A percentile compares a stretch with the other conserved stretches of the same genome.
Conservation (phyloP, 305 asterid genomes). For the Fraxinus velutina region DNA sequence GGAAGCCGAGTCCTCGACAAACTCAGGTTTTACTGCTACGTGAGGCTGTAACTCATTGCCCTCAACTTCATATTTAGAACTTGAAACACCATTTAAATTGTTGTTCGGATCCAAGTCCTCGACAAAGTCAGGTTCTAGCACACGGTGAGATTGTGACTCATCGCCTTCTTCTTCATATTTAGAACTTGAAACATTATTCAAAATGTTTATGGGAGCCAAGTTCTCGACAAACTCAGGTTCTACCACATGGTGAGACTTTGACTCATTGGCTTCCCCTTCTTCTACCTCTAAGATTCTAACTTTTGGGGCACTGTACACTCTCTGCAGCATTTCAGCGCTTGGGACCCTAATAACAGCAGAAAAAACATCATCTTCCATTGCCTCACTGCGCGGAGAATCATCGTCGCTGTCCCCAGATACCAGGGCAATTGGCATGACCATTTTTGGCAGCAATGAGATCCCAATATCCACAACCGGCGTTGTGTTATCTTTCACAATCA, state of each 20-base stretch:
- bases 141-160: conserved; percentile 26
- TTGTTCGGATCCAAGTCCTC: conserved; percentile 30
- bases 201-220: conserved; percentile 15
- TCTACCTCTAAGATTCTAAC: conserved; percentile 39
- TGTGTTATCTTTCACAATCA: conserved; percentile 18
- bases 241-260: conserved; percentile 25
- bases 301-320: conserved; percentile 45
- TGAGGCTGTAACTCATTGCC: conserved; percentile 32
- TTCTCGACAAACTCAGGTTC: conserved; percentile 41
- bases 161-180: conserved; percentile 32
- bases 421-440: conserved; percentile 53
- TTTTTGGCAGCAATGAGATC: conserved; percentile 21
- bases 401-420: conserved; percentile 66
- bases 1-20: conserved; percentile 28
- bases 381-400: conserved; percentile 49
- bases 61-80: conserved; percentile 24
- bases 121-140: conserved; percentile 36
- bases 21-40: conserved; percentile 34
- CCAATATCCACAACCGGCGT: conserved; percentile 22
- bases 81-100: conserved; percentile 15
- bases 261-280: conserved; percentile 37
- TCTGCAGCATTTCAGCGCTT: conserved; percentile 35
- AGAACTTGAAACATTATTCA: conserved; percentile 19
- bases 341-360: conserved; percentile 41
- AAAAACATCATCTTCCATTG: conserved; percentile 42